These are phyloP conservation scores for Hypoxylon subgilvum DNA, from an alignment of 495 filamentous ascomycete genomes.

Conservation along the genomic window DNA sequence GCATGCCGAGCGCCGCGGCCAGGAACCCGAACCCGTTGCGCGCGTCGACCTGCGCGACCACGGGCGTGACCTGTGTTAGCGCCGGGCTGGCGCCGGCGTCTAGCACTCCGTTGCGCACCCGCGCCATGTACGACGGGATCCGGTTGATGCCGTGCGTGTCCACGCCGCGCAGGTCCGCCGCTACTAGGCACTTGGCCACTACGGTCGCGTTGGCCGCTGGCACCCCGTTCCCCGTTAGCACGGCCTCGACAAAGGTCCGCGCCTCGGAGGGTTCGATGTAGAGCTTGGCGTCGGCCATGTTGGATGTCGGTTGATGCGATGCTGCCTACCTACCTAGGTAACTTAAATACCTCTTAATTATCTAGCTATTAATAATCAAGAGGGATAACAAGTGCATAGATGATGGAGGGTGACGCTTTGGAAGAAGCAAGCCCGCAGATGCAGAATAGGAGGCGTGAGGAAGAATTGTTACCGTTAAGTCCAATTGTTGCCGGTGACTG, in stretches of 20 bases:
- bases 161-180: constrained; percentile 76
- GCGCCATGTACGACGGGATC: constrained; percentile 75
- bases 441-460: too few relatives aligned
- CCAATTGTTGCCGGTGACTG: too few relatives aligned
- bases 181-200: constrained; percentile 67
- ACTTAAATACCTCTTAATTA: too few relatives aligned
- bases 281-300: constrained; percentile 32
- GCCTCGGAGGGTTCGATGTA: constrained; percentile 23
- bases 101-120: constrained; percentile 69
- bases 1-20: constrained; percentile 68
- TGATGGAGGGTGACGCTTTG: too few relatives aligned
- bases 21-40: constrained; percentile 79
- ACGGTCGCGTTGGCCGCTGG: constrained; percentile 60
- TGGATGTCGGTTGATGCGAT: neutral
- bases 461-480: too few relatives aligned
- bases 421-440: too few relatives aligned
- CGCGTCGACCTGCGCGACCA: constrained; percentile 69
- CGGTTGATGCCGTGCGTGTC: constrained; percentile 81
- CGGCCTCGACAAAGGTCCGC: constrained; percentile 26
- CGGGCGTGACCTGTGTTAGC: constrained; percentile 66
- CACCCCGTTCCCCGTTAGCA: constrained; percentile 58
- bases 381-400: too few relatives aligned
- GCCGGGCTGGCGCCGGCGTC: constrained; percentile 62
- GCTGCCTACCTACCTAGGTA: too few relatives aligned
- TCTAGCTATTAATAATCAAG: too few relatives aligned